Percentiles rank a stretch among this genome's conserved stretches.
Conservation (phyloP, 768 basidiomycete genomes). For the Tremella yokohamensis region DNA sequence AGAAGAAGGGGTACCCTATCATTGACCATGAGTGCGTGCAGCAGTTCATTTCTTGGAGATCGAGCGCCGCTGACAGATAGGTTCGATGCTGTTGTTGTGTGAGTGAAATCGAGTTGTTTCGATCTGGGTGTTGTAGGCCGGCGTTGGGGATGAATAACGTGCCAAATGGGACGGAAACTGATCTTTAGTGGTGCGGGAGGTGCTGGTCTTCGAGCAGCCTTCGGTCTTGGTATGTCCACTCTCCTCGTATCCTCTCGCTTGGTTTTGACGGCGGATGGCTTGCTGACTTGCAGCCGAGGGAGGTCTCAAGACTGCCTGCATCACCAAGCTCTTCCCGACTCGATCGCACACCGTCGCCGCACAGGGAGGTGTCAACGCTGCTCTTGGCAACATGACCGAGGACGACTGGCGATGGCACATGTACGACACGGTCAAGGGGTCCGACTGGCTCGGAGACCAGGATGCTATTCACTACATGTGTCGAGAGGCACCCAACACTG, state of each 20-base stretch:
- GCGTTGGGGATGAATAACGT: background rate
- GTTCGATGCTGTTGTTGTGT: constrained; percentile 98
- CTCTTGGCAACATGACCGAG: constrained; percentile 85
- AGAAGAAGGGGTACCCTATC: constrained; percentile 66
- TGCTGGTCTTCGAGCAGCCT: constrained; percentile 95
- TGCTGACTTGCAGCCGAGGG: constrained; percentile 64
- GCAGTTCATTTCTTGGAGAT: background rate
- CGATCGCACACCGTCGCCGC: constrained; percentile 98
- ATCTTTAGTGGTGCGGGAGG: constrained; percentile 83
- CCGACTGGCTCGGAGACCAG: constrained; percentile 99
- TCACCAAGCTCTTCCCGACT: constrained; percentile 98
- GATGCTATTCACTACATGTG: constrained; percentile 99
- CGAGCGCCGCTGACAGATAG: constrained; percentile 14
- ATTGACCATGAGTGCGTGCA: constrained; percentile 77
- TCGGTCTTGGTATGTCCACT: constrained; percentile 62
- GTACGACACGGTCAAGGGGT: constrained; percentile 82
- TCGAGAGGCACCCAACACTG: constrained; percentile 87
- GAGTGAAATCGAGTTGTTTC: constrained; percentile 51
- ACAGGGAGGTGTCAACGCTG: constrained; percentile 95
- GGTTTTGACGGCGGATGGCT: background rate
- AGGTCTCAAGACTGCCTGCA: constrained; percentile 97
- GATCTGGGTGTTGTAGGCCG: background rate
- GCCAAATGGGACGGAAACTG: constrained; percentile 12
- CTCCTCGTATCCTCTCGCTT: constrained; percentile 2
- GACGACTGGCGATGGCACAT: constrained; percentile 99